Evolutionary conservation across 495 filamentous ascomycete genomes (phyloP).

Genomic region (Corynascus novoguineensis): DNA sequence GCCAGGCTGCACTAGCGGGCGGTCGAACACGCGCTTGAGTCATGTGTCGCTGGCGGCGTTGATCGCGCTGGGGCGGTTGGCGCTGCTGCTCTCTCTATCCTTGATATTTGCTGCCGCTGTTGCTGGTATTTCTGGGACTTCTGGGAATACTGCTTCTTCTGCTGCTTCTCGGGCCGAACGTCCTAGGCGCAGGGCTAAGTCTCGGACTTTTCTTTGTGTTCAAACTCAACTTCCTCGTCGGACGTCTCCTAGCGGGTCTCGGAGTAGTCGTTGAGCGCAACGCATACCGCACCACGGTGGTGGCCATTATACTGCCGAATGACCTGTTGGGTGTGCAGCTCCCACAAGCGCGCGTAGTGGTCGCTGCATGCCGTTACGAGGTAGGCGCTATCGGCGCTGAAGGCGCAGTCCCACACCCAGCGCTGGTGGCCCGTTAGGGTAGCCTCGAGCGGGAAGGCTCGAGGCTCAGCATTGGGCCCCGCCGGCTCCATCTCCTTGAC

Average conservation of each 20-base stretch:
- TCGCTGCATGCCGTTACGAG: slow-evolving; percentile 97
- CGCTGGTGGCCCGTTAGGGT: slow-evolving; percentile 91
- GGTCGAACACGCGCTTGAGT: too few relatives aligned
- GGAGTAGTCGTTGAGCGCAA: slow-evolving; percentile 94
- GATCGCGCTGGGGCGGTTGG: background rate
- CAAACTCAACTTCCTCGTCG: slow-evolving; percentile 3
- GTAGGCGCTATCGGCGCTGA: slow-evolving; percentile 93
- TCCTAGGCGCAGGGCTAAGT: background rate
- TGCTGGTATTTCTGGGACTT: background rate
- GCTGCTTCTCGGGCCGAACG: background rate
- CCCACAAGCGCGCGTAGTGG: slow-evolving; percentile 96
- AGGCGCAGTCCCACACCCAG: slow-evolving; percentile 99
- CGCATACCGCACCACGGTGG: slow-evolving; percentile 90
- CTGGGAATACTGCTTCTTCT: background rate
- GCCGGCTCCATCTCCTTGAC: slow-evolving; percentile 57
- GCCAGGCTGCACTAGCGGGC: too few relatives aligned
- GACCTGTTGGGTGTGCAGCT: slow-evolving; percentile 74
- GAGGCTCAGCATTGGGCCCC: slow-evolving; percentile 35
- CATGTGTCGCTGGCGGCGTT: background rate
- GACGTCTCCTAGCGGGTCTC: slow-evolving; percentile 52
- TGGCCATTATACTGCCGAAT: slow-evolving; percentile 98
- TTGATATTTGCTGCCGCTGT: background rate
- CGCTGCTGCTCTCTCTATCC: background rate
- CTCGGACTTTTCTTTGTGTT: background rate
- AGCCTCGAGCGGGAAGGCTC: slow-evolving; percentile 72